These are phyloP conservation scores for Amoebophrya sp. DNA, from an alignment of 169 alveolate genomes.

Conservation along the genomic window DNA sequence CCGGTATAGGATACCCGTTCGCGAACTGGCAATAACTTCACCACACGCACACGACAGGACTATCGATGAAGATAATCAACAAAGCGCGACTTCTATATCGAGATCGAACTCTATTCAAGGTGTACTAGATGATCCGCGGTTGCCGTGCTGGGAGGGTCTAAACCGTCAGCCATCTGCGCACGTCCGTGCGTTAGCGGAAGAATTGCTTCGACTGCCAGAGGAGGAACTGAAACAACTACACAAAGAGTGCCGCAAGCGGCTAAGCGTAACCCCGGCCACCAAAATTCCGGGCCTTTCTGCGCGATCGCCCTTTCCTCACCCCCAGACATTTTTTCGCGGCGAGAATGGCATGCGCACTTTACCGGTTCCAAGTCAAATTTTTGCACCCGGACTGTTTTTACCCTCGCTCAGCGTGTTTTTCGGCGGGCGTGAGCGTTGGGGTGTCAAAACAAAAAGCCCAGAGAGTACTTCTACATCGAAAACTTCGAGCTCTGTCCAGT, in stretches of 20 bases:
- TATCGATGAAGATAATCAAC: no score
- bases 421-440: no score
- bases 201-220: not conserved
- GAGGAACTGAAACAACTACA: not conserved
- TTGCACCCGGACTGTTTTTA: not conserved
- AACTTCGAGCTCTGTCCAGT: no score
- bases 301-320: not conserved
- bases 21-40: no score
- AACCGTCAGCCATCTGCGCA: not conserved
- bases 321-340: not conserved
- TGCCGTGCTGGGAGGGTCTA: no score
- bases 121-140: no score
- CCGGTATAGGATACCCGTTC: no score
- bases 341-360: conserved; percentile 2
- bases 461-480: no score
- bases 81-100: no score
- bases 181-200: not conserved
- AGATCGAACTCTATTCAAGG: no score
- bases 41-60: no score
- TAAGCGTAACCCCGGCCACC: not conserved
- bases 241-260: not conserved
- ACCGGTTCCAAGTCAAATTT: not conserved
- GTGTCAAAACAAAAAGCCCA: no score
- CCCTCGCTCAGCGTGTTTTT: not conserved
- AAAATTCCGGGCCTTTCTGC: not conserved